Percentiles rank a stretch among this genome's conserved stretches.
Evolutionary conservation across 305 asterid genomes (phyloP).

Genomic region (Fraxinus ornus): DNA sequence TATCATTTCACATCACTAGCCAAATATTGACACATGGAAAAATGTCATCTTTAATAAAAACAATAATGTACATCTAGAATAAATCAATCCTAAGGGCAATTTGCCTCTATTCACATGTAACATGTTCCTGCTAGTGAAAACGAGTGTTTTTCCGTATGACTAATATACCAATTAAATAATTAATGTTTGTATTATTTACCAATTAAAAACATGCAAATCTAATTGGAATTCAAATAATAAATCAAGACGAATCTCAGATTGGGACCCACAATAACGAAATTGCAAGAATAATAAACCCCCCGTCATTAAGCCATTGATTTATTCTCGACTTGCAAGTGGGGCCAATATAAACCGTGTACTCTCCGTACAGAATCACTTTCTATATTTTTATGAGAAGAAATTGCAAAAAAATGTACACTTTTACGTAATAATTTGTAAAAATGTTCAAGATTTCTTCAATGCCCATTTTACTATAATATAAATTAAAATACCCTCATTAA

Average conservation of each 20-base stretch:
- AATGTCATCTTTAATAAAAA: too few species aligned
- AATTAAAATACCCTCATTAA: too few species aligned
- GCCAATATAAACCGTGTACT: background rate
- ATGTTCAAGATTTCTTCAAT: too few species aligned
- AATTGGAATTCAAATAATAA: background rate
- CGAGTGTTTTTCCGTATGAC: background rate
- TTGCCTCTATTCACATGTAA: background rate
- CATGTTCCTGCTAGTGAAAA: background rate
- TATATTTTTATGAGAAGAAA: background rate
- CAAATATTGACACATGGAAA: too few species aligned
- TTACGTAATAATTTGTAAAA: too few species aligned
- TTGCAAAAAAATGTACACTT: too few species aligned
- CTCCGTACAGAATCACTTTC: background rate
- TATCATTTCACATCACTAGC: too few species aligned
- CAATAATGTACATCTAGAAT: too few species aligned
- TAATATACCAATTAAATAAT: background rate
- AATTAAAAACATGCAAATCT: background rate
- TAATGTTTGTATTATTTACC: background rate
- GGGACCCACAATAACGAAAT: background rate
- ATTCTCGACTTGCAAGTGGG: background rate
- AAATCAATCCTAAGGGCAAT: background rate
- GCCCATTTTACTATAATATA: background rate
- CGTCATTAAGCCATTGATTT: background rate
- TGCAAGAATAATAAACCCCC: background rate
- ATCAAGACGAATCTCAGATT: background rate